phyloP scores from a whole-genome alignment of 2,329 filamentous ascomycete genomes.

The Gnomoniopsis smithogilvyi region DNA sequence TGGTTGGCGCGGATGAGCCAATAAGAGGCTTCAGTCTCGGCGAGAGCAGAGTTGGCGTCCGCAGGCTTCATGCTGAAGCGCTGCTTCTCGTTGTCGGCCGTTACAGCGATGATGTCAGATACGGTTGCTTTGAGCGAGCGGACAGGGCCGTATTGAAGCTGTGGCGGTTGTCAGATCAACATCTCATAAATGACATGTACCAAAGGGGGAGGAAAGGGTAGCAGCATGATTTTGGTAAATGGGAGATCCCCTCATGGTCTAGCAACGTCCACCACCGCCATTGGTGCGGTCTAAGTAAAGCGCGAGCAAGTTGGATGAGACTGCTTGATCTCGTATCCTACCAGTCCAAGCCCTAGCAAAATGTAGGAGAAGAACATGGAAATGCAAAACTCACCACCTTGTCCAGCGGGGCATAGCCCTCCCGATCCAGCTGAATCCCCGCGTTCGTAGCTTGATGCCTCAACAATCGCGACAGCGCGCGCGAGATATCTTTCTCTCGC shows the following conservation, averaged over 20 bases:
- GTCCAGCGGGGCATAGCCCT: slow-evolving; percentile 58
- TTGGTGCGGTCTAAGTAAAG: too few species aligned
- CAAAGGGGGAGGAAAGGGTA: slow-evolving; percentile 3
- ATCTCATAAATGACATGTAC: not conserved
- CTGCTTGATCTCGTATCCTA: too few species aligned
- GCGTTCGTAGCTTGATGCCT: slow-evolving; percentile 55
- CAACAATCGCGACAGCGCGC: slow-evolving; percentile 51
- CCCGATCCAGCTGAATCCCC: slow-evolving; percentile 53
- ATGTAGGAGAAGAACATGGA: not conserved
- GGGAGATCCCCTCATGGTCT: too few species aligned
- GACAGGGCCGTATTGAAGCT: slow-evolving; percentile 57
- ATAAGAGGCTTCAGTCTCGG: slow-evolving; percentile 49
- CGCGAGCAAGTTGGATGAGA: too few species aligned
- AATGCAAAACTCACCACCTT: slow-evolving; percentile 48
- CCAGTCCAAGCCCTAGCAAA: too few species aligned
- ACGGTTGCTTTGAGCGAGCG: slow-evolving; percentile 71
- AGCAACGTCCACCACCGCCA: not conserved
- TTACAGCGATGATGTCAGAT: slow-evolving; percentile 62
- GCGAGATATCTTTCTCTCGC: slow-evolving; percentile 49
- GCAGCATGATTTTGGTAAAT: too few species aligned
- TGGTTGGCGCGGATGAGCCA: slow-evolving; percentile 95
- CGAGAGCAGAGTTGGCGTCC: slow-evolving; percentile 13
- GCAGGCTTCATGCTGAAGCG: slow-evolving; percentile 75
- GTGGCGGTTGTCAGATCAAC: not conserved
- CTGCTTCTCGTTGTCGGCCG: slow-evolving; percentile 81